Evolutionary conservation across 1,284 basidiomycete species (phyloP), one percentile per base, ranked within the genome.

Genomic region (Caloboletus firmus): DNA sequence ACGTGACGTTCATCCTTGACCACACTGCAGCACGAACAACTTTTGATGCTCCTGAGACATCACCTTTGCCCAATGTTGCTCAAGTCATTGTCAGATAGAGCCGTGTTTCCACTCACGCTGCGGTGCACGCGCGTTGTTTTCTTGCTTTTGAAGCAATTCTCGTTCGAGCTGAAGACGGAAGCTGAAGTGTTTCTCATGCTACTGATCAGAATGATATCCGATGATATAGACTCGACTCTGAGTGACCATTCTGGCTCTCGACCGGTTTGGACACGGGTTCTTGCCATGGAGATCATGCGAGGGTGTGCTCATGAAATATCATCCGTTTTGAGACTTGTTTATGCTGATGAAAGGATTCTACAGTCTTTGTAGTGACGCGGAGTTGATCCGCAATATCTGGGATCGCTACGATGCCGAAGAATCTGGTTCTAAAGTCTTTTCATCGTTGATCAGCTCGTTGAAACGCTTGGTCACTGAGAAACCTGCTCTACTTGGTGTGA

Each of bases 71-170:
- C 96, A 0, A 79, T 98, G 15, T 78, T 99, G 6, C 85, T 95
- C 58, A 92, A 91, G 65, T 81, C 89, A 2, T 76, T 94, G n/a
- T 89, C 87, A 13, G 91, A 96, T 49, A 82, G 87, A 43, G 88
- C 93, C 0, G 71, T 84, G 3, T 99, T 98, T 71, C 91, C 95
- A 0, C 80, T 95, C 47, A 91, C 91, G 0, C 81, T 99, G 8
- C 89, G 96, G 42, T 89, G 93, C 55, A 95, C 91, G 32, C 89
- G 96, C 8, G 89, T 98, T 18, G 88, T 98, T 41, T 98, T 95
- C 74, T 79, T 98, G 26, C 81, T 98, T 10, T 79, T 98, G 51
- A 95, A 97, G 58, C 91, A 95, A 51, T 98, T 98, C 72, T 89
- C 87, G 4, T 76, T 79, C 28, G 89, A 97, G 62, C 77, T 97